Percentiles rank a stretch among this genome's conserved stretches.
phyloP scores from a whole-genome alignment of 192 early-diverging fungal species.

The Glomus cerebriforme region DNA sequence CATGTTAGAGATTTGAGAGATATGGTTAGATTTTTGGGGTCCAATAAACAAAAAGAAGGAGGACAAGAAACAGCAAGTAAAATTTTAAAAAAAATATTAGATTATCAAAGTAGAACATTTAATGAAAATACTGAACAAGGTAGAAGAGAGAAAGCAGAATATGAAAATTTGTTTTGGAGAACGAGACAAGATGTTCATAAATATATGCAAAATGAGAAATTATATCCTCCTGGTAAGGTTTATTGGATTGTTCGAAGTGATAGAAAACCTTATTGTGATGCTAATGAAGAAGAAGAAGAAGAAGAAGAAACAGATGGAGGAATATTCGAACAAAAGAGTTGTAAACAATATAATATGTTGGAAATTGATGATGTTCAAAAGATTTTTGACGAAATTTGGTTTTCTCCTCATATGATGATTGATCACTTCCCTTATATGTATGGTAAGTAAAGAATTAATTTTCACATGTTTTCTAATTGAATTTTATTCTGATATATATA shows the following conservation, averaged over 20 bases:
- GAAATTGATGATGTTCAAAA: slow-evolving; percentile 26
- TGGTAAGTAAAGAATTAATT: slow-evolving; percentile 18
- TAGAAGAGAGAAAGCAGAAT: slow-evolving; percentile 1
- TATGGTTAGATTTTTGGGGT: slow-evolving; percentile 20
- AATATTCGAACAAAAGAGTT: background rate
- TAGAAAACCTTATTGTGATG: slow-evolving; percentile 23
- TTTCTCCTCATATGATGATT: slow-evolving; percentile 22
- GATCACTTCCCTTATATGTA: slow-evolving; percentile 30
- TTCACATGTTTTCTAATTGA: background rate
- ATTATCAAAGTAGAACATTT: slow-evolving; percentile 29
- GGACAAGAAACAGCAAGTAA: slow-evolving; percentile 26
- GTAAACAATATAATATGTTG: slow-evolving; percentile 20
- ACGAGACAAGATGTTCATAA: background rate
- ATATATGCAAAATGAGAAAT: slow-evolving; percentile 23
- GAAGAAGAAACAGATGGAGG: background rate
- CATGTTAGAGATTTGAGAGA: slow-evolving; percentile 38
- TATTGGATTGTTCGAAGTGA: slow-evolving; percentile 42
- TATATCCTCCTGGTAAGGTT: slow-evolving; percentile 49
- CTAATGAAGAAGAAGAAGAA: slow-evolving; percentile 6
- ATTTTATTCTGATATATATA: background rate
- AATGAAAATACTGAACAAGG: background rate
- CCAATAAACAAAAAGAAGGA: slow-evolving; percentile 1
- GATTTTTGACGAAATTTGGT: slow-evolving; percentile 26
- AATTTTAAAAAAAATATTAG: slow-evolving; percentile 32
- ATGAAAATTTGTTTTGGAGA: slow-evolving; percentile 24